A percentile compares a stretch with the other conserved stretches of the same genome.
Evolutionary conservation across 768 basidiomycete species (phyloP).

Genomic region (Tylopilus vinaceipallidus): DNA sequence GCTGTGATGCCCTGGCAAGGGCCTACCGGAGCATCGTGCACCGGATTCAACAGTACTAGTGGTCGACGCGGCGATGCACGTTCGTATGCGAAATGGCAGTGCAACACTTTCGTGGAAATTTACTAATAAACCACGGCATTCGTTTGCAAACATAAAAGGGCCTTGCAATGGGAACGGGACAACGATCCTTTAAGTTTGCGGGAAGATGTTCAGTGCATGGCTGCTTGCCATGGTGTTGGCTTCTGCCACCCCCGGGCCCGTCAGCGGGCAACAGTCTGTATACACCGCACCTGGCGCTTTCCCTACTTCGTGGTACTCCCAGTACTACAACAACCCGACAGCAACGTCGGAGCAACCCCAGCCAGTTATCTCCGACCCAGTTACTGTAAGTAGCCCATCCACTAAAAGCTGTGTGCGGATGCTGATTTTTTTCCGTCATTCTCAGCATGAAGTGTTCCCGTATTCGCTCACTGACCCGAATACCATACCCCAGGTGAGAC

Average conservation of each 20-base stretch:
- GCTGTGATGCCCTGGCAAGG: too few relatives aligned
- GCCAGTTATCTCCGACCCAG: slow-evolving; percentile 73
- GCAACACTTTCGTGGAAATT: slow-evolving; percentile 6
- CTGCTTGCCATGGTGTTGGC: slow-evolving; percentile 8
- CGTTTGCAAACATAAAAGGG: slow-evolving; percentile 12
- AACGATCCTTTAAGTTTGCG: neutral
- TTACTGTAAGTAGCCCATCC: slow-evolving; percentile 42
- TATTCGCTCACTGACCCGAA: slow-evolving; percentile 62
- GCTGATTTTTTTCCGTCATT: slow-evolving; percentile 2
- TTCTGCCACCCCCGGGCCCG: slow-evolving; percentile 3
- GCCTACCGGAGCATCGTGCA: too few relatives aligned
- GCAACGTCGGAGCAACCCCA: slow-evolving; percentile 71
- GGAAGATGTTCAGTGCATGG: slow-evolving; percentile 11
- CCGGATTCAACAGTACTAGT: too few relatives aligned
- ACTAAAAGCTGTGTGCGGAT: neutral
- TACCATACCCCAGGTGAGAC: slow-evolving; percentile 46
- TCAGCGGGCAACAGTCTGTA: slow-evolving; percentile 13
- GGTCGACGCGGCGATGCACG: too few relatives aligned
- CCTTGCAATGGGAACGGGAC: neutral
- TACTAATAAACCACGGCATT: too few relatives aligned
- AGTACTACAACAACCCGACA: slow-evolving; percentile 72
- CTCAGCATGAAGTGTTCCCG: slow-evolving; percentile 58
- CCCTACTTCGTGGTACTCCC: slow-evolving; percentile 60
- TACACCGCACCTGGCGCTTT: slow-evolving; percentile 62
- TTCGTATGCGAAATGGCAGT: slow-evolving; percentile 11